phyloP scores from a whole-genome alignment of 768 basidiomycete species.

The Rhizopogon sp. region DNA sequence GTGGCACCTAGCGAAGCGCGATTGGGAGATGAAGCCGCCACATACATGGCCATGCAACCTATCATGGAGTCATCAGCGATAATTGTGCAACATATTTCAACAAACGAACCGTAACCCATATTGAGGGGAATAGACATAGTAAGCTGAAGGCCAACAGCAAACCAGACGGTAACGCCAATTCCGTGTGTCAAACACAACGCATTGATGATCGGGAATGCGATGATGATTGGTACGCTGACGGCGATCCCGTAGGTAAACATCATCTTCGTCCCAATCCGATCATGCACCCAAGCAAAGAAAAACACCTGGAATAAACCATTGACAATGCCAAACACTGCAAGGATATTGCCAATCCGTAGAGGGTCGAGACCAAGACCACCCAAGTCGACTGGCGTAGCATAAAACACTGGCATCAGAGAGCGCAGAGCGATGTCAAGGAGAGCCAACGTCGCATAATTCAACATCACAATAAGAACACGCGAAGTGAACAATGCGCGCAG shows the following conservation, averaged over 20 bases:
- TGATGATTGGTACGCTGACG: slow-evolving; percentile 39
- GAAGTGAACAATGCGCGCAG: slow-evolving; percentile 42
- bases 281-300: slow-evolving; percentile 53
- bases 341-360: slow-evolving; percentile 14
- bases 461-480: slow-evolving; percentile 46
- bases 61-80: neutral
- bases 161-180: slow-evolving; percentile 39
- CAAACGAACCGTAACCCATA: slow-evolving; percentile 32
- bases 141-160: slow-evolving; percentile 42
- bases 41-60: slow-evolving; percentile 70
- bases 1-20: slow-evolving; percentile 60
- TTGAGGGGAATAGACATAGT: slow-evolving; percentile 23
- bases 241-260: slow-evolving; percentile 38
- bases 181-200: slow-evolving; percentile 32
- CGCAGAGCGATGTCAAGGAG: slow-evolving; percentile 58
- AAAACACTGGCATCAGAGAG: slow-evolving; percentile 28
- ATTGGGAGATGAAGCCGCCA: slow-evolving; percentile 62
- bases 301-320: slow-evolving; percentile 49
- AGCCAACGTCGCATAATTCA: slow-evolving; percentile 55
- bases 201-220: slow-evolving; percentile 41
- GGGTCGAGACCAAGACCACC: slow-evolving; percentile 10
- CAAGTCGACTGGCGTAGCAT: slow-evolving; percentile 11
- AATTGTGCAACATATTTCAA: neutral
- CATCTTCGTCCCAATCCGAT: slow-evolving; percentile 51
- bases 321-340: slow-evolving; percentile 12